A percentile compares a stretch with the other conserved stretches of the same genome.
These are phyloP conservation scores for Fusarium sp. DNA, from an alignment of 2,329 filamentous ascomycete genomes.

Conservation along the genomic window DNA sequence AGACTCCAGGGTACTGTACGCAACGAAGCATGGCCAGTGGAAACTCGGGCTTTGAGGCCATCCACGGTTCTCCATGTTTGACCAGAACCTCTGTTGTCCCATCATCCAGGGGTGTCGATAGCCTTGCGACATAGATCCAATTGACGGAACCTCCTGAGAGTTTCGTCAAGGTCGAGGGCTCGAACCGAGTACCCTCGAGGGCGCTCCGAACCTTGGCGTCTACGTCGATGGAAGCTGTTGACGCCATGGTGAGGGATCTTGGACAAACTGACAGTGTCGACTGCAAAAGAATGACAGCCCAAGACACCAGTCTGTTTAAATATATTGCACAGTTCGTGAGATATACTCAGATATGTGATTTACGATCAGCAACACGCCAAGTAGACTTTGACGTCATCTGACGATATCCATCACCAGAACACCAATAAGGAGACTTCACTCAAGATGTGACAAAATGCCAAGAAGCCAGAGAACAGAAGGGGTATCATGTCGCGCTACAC, in stretches of 20 bases:
- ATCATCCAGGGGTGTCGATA: not conserved
- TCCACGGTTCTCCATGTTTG: constrained; percentile 5
- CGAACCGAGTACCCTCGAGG: not conserved
- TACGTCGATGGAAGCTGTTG: not conserved
- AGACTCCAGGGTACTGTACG: not conserved
- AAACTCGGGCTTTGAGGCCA: constrained; percentile 10
- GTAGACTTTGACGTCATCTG: constrained; percentile 4
- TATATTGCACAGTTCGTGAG: not conserved
- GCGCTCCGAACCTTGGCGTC: not conserved
- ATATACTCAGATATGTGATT: not conserved
- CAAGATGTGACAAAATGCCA: not conserved
- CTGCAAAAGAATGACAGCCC: not conserved
- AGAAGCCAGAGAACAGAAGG: not conserved
- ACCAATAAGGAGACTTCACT: not conserved
- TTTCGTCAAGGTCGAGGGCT: not conserved
- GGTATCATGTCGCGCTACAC: not conserved
- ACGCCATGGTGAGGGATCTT: not conserved
- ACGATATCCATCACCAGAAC: not conserved
- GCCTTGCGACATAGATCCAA: not conserved
- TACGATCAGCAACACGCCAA: constrained; percentile 4
- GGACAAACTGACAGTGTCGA: not conserved
- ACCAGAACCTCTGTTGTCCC: not conserved
- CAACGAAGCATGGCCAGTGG: not conserved
- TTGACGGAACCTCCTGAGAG: constrained; percentile 12
- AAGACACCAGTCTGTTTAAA: not conserved